These are phyloP conservation scores for Panaeolus cyanescens DNA, from an alignment of 768 basidiomycete genomes.

Conservation along the genomic window DNA sequence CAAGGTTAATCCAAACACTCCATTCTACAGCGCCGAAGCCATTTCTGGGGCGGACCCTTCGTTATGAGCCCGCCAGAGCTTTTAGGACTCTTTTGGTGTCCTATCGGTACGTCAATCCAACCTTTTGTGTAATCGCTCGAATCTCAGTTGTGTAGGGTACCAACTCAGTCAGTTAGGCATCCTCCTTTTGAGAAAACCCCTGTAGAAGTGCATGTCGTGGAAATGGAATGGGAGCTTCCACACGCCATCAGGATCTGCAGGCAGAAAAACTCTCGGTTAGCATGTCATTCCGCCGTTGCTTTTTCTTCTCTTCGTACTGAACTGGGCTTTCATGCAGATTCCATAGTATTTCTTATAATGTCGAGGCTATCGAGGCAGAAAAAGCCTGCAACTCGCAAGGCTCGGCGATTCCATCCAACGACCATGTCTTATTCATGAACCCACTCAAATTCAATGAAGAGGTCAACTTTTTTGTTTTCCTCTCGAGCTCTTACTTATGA, in stretches of 20 bases:
- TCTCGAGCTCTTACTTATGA: not conserved
- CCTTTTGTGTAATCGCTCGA: not conserved
- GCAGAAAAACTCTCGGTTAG: conserved; percentile 52
- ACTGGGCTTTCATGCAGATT: conserved; percentile 24
- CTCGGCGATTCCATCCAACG: conserved; percentile 13
- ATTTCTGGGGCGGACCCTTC: conserved; percentile 72
- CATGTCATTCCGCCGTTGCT: not conserved
- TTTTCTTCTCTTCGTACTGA: not conserved
- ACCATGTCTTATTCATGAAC: conserved; percentile 46
- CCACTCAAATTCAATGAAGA: conserved; percentile 63
- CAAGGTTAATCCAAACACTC: conserved; percentile 59
- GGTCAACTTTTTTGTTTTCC: conserved; percentile 33
- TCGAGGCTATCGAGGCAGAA: conserved; percentile 50
- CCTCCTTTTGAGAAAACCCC: not conserved
- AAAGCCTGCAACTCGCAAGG: conserved; percentile 25
- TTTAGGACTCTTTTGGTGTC: conserved; percentile 76
- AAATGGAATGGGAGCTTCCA: conserved; percentile 51
- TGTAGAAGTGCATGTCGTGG: conserved; percentile 22
- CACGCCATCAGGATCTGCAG: conserved; percentile 64
- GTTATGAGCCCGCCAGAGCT: conserved; percentile 78
- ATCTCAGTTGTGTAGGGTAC: conserved; percentile 29
- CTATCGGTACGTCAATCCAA: conserved; percentile 42
- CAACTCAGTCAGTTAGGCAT: conserved; percentile 34
- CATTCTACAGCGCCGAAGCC: conserved; percentile 56
- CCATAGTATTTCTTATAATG: conserved; percentile 54